Base-by-base conservation (phyloP, 148 eudicot genomes). In the Chenopodium album region DNA sequence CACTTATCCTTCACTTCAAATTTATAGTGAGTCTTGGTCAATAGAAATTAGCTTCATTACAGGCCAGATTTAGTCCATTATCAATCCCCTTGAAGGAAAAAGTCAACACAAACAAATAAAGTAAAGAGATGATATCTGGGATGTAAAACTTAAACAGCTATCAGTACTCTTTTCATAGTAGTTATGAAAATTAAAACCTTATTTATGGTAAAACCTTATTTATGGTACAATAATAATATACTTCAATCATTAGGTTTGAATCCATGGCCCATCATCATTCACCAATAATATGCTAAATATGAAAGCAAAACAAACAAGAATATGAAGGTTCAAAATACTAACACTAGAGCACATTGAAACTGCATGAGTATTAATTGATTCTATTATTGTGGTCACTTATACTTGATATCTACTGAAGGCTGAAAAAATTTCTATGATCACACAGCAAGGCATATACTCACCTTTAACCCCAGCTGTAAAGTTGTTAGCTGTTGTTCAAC, bases 401-500 rank as follows among this genome's bases (percentile, higher is more conserved):
- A 44, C 41, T 29, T 23, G 1, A 28, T 26, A n/a, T 65, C 26
- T n/a, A 28, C 71, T 29, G 34, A 67, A 67, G 11, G 37, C 71
- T 29, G 37, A 67, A 14, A 54, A 54, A 14, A 12, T 17, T 28
- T 29, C 37, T 28, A 11, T 28, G 71, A 67, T 67, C 62, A 52
- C 16, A 10, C 16, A 14, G 16, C 22, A 56, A 56, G 62, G 19
- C 5, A 56, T 4, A 77, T 64, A 52, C 91, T 84, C 77, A 90
- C 99, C 97, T 92, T 94, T 86, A 97, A 65, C 73, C 89, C 92
- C 89, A 92, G 90, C 87, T 77, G 89, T 81, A 97, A 83, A 75
- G 93, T 97, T 52, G 94, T 86, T 84, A 94, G 52, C 22, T 93
- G 91, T 85, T 90, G 95, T 90, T 92, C 98, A 22, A 91, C 90